Percentiles rank a stretch among this genome's conserved stretches.
phyloP scores from a whole-genome alignment of 805 yeast genomes.

The Candida verbasci region DNA sequence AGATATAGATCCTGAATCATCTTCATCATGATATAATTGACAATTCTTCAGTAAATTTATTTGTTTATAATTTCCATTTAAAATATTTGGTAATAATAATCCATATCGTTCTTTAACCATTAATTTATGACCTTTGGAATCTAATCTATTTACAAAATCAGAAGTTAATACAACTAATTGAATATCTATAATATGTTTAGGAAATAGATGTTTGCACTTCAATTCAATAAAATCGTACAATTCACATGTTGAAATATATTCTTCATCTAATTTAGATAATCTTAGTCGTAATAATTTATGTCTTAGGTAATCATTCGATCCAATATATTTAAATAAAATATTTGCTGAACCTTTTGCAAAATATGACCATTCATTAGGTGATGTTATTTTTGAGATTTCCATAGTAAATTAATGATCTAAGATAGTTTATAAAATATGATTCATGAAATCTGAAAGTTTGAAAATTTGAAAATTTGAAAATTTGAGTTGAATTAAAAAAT shows the following conservation, averaged over 20 bases:
- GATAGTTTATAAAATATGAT: too few relatives aligned
- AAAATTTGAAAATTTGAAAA: too few relatives aligned
- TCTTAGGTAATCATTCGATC: slow-evolving; percentile 24
- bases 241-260: slow-evolving; percentile 36
- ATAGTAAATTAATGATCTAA: too few relatives aligned
- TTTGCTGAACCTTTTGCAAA: slow-evolving; percentile 49
- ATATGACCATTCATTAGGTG: slow-evolving; percentile 40
- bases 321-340: slow-evolving; percentile 39
- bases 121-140: slow-evolving; percentile 21
- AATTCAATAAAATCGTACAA: slow-evolving; percentile 37
- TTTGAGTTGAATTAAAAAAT: too few relatives aligned
- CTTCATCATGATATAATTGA: slow-evolving; percentile 18
- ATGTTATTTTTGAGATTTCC: slow-evolving; percentile 33
- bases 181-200: slow-evolving; percentile 26
- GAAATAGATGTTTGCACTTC: slow-evolving; percentile 27
- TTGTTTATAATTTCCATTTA: slow-evolving; percentile 27
- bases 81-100: slow-evolving; percentile 38
- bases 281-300: slow-evolving; percentile 37
- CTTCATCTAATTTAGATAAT: slow-evolving; percentile 28
- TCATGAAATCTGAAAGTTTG: too few relatives aligned
- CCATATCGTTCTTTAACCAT: slow-evolving; percentile 41
- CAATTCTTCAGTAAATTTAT: slow-evolving; percentile 29
- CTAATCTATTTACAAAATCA: slow-evolving; percentile 25
- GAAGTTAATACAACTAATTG: slow-evolving; percentile 27
- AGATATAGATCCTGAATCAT: background rate